phyloP scores from a whole-genome alignment of 768 basidiomycete genomes.

The Amanita pseudoporphyria region DNA sequence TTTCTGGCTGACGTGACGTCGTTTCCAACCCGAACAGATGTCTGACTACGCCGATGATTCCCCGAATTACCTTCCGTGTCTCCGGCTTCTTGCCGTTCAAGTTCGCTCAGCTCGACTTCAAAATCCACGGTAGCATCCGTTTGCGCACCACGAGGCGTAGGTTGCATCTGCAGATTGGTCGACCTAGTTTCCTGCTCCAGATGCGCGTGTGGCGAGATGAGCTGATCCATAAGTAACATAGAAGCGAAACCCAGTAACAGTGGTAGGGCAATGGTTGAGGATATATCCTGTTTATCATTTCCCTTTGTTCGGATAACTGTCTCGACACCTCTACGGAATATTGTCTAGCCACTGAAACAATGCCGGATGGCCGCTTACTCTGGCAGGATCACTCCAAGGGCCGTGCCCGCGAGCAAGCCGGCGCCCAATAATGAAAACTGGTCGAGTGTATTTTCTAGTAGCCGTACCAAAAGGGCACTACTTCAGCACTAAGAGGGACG shows the following conservation, averaged over 20 bases:
- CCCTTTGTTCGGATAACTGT: constrained; percentile 31
- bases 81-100: constrained; percentile 24
- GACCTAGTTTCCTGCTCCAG: constrained; percentile 14
- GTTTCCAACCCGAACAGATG: constrained; percentile 11
- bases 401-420: constrained; percentile 83
- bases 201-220: constrained; percentile 43
- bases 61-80: background rate
- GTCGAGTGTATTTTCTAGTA: constrained; percentile 28
- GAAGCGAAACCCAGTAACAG: constrained; percentile 52
- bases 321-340: constrained; percentile 59
- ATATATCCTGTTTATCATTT: constrained; percentile 28
- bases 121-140: constrained; percentile 34
- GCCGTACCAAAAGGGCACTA: background rate
- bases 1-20: constrained; percentile 16
- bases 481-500: background rate
- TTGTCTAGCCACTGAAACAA: background rate
- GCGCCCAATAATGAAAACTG: constrained; percentile 54
- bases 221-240: constrained; percentile 64
- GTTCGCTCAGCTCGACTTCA: constrained; percentile 54
- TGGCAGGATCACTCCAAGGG: constrained; percentile 86
- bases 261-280: constrained; percentile 49
- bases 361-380: constrained; percentile 50
- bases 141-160: constrained; percentile 5
- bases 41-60: constrained; percentile 10
- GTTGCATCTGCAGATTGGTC: constrained; percentile 3